Percentiles rank a stretch among this genome's conserved stretches.
phyloP scores from a whole-genome alignment of 129 eudicot genomes.

The Calendula officinalis region DNA sequence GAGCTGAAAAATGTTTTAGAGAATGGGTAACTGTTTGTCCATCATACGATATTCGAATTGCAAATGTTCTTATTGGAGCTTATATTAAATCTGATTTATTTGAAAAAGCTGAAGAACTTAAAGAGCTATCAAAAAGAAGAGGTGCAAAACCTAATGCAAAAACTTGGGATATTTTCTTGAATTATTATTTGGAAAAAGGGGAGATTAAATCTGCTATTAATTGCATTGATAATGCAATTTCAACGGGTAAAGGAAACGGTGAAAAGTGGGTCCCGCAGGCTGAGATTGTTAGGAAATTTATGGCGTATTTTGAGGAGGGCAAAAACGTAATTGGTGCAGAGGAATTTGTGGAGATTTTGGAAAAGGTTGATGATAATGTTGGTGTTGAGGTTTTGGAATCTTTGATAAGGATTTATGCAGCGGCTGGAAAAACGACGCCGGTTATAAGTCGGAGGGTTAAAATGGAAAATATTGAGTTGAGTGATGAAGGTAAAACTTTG shows the following conservation, averaged over 20 bases:
- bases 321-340: conserved; percentile 83
- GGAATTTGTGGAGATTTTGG: conserved; percentile 56
- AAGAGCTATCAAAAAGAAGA: conserved; percentile 47
- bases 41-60: conserved; percentile 68
- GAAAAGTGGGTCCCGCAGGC: conserved; percentile 65
- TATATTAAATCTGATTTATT: conserved; percentile 52
- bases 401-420: conserved; percentile 66
- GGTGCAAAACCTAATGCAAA: conserved; percentile 86
- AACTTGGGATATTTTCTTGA: conserved; percentile 90
- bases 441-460: conserved; percentile 64
- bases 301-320: conserved; percentile 60
- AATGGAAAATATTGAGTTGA: conserved; percentile 90
- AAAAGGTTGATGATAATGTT: conserved; percentile 54
- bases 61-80: conserved; percentile 70
- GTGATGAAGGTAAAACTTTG: conserved; percentile 63
- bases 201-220: conserved; percentile 53
- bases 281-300: conserved; percentile 39
- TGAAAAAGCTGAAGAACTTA: conserved; percentile 75
- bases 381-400: conserved; percentile 63
- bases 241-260: conserved; percentile 53
- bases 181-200: conserved; percentile 62
- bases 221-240: conserved; percentile 63
- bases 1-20: conserved; percentile 90
- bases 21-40: conserved; percentile 76
- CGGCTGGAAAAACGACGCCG: conserved; percentile 62